Evolutionary conservation across 1,139 yeast species (phyloP), one percentile per base, ranked within the genome.

Genomic region (Geotrichum candidum): DNA sequence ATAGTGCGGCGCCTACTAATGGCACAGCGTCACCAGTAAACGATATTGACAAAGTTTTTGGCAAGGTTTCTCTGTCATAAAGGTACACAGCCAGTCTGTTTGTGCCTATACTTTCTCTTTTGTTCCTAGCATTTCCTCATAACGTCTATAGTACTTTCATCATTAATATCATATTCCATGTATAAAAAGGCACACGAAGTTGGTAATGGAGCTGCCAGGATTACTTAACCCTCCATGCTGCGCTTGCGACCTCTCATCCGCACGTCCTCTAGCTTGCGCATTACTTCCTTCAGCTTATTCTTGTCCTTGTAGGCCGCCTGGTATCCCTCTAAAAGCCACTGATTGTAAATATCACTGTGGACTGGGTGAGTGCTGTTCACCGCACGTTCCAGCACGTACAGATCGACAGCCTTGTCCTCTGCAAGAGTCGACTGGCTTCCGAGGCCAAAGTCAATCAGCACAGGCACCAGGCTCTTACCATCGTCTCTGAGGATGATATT

Each of bases 401-500:
- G 74, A 73, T 95, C 99, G 18, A 95, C 99, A 1, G 99, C 98
- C 73, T 90, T 91, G 72, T 94, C 98, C 69, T 95, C 99, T 0
- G 89, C 82, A 65, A 90, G 72, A 0, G 83, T 82, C 0, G 96
- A 85, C 63, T 86, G 85, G n/a, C 91, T 84, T 0, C 81, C 80
- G 23, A 95, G 80, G 0, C 99, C 99, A 75, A 95, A 94, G 71
- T 95, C 99, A 64, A 95, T 95, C 69, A 94, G 76, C 53, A 80
- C 82, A 0, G 96, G 90, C 54, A 62, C 66, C n/a, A 38, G 18
- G 45, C 45, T 38, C 4, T 51, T 53, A 1, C 57, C 48, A 1
- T 61, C 65, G 55, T 53, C 35, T 23, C 59, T 38, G 11, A 92
- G 73, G 57, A 95, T 81, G 35, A 92, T 83, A 70, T 95, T 95